These are phyloP conservation scores for Lantana camara DNA, from an alignment of 257 asterid species.

Conservation along the genomic window DNA sequence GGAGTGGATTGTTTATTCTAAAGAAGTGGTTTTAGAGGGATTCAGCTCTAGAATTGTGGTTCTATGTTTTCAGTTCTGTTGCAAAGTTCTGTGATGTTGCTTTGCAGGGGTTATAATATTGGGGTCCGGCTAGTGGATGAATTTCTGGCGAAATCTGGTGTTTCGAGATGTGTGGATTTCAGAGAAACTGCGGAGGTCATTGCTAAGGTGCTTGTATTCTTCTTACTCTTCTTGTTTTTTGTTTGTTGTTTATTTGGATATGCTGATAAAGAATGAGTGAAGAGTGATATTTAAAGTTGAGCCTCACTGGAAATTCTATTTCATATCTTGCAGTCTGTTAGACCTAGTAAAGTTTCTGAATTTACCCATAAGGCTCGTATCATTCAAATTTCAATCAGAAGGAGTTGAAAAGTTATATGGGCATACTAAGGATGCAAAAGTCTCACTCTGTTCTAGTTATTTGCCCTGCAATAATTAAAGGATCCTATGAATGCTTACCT, in stretches of 20 bases:
- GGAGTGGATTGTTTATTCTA: not conserved
- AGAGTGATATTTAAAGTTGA: not conserved
- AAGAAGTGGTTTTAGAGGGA: not conserved
- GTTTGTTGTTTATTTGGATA: conserved; percentile 9
- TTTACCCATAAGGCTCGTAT: not conserved
- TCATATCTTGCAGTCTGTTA: not conserved
- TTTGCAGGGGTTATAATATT: conserved; percentile 86
- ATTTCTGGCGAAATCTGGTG: conserved; percentile 89
- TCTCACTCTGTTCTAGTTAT: not conserved
- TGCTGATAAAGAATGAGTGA: not conserved
- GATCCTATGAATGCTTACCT: not conserved
- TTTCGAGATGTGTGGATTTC: conserved; percentile 88
- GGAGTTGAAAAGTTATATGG: not conserved
- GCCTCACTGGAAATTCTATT: no score
- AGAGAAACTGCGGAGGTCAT: conserved; percentile 96
- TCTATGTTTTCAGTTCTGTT: not conserved
- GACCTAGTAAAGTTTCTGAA: not conserved
- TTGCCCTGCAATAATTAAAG: not conserved
- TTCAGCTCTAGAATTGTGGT: not conserved
- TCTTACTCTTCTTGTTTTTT: not conserved
- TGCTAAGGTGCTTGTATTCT: conserved; percentile 70
- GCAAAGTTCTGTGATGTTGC: conserved; percentile 21
- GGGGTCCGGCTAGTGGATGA: conserved; percentile 89
- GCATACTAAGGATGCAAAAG: not conserved
- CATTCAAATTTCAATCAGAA: not conserved